Base-by-base conservation (phyloP, 2,329 filamentous ascomycete genomes). In the Parastagonospora avenae region DNA sequence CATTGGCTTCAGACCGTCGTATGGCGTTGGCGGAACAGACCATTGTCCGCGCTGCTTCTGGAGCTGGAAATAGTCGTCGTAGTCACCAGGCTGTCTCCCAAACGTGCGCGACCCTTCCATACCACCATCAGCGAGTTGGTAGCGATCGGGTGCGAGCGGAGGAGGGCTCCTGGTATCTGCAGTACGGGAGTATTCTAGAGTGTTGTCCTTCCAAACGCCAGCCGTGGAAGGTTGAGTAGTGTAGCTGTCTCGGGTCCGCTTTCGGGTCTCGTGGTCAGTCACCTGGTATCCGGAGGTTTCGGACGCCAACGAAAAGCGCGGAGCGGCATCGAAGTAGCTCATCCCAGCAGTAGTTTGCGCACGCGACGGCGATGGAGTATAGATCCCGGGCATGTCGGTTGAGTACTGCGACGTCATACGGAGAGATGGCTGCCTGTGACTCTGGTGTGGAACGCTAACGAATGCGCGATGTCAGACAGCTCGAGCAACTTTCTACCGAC, bases 81-180 rank as follows among this genome's bases (percentile, higher is more conserved):
- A 68, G 55, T 76, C 73, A 16, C 76, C 71, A n/a, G 64, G 66
- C 29, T 72, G 66, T 19, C 72, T 68, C 9, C 70, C 59, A 40
- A 71, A 65, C 16, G 74, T 59, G 15, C 74, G 71, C 11, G 79
- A 77, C 8, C 74, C 78, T 50, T 82, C 80, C 63, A 80, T 68
- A 1, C 80, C 80, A 33, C 63, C 63, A 33, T 78, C 78, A 31
- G 79, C 79, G 4, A 82, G 68, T 15, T 70, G 68, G 66, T 83
- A 83, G 55, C 72, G 74, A 41, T 81, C 79, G 64, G 82, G 80
- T 11, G 81, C 79, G 42, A 81, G 74, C 2, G 76, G 76, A 27
- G 72, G 68, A 12, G 79, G 79, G 47, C 64, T 77, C 56, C 43
- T 68, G 43, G 63, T 56, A 35, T 65, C 54, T 8, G 57, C 54